Percentiles rank a stretch among this genome's conserved stretches.
phyloP scores from a whole-genome alignment of 345 rosid species.

The Linum trigynum region DNA sequence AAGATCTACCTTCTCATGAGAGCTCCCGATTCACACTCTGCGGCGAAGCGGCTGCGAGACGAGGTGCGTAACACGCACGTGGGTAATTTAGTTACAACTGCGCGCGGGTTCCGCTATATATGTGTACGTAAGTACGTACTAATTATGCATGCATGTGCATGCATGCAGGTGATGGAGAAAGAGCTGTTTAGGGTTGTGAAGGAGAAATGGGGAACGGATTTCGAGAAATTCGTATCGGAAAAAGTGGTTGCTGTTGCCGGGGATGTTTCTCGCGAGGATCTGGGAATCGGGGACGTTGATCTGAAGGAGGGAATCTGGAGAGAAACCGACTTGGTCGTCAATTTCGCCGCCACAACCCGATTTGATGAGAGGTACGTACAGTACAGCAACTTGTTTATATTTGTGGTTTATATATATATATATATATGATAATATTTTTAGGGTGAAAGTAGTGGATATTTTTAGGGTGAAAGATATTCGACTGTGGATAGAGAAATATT shows the following conservation, averaged over 20 bases:
- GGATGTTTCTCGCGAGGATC: slow-evolving; percentile 19
- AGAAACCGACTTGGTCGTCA: slow-evolving; percentile 27
- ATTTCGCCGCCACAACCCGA: slow-evolving; percentile 36
- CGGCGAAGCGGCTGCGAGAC: slow-evolving; percentile 1
- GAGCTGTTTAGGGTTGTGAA: no score
- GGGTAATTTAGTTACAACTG: no score
- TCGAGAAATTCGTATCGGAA: slow-evolving; percentile 5
- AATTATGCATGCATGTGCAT: no score
- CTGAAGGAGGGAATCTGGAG: slow-evolving; percentile 24
- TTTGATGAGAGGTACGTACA: slow-evolving; percentile 44
- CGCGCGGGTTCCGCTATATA: no score
- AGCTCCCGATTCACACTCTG: slow-evolving; percentile 17
- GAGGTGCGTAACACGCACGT: no score
- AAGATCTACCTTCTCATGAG: slow-evolving; percentile 18
- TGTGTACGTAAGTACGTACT: no score
- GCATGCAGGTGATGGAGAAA: slow-evolving; percentile 17
- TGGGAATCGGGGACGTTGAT: slow-evolving; percentile 20
- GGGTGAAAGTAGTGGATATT: no score
- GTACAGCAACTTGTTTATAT: no score
- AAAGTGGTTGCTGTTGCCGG: slow-evolving; percentile 23
- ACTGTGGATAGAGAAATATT: no score
- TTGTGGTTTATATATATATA: no score
- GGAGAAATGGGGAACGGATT: slow-evolving; percentile 13
- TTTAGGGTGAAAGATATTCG: no score
- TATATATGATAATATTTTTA: no score